Conservation (phyloP, 768 basidiomycete species). For the Trametes villosa region DNA sequence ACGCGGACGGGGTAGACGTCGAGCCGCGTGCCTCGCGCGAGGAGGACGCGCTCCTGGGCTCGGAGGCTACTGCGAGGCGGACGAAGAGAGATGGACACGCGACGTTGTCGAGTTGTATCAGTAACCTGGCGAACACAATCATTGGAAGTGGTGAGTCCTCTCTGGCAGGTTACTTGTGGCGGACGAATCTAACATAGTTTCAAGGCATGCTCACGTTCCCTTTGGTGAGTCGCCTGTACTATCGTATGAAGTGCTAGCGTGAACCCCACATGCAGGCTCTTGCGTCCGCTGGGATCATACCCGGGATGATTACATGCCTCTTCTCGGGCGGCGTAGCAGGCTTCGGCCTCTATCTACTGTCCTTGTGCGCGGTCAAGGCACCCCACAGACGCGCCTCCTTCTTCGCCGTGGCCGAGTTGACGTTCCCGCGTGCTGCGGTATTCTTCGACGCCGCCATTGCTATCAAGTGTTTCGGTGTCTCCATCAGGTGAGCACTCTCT, state of each 20-base stretch:
- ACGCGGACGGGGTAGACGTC: conserved; percentile 26
- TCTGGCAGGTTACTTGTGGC: not conserved
- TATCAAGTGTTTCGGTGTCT: conserved; percentile 96
- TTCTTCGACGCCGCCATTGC: conserved; percentile 96
- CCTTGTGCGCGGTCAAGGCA: conserved; percentile 78
- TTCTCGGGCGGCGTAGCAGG: conserved; percentile 77
- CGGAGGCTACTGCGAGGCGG: conserved; percentile 38
- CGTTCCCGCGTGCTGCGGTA: conserved; percentile 85
- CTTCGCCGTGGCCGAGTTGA: conserved; percentile 81
- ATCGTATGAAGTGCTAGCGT: not conserved
- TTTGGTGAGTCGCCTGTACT: conserved; percentile 52
- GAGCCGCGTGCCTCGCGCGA: conserved; percentile 39
- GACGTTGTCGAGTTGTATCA: conserved; percentile 65
- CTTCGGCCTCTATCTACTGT: conserved; percentile 90
- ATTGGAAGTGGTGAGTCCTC: conserved; percentile 79
- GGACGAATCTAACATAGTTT: not conserved
- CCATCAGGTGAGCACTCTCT: conserved; percentile 66
- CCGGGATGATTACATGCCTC: conserved; percentile 86
- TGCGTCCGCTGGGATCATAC: conserved; percentile 88
- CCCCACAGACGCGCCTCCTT: conserved; percentile 80
- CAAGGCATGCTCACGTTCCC: conserved; percentile 90
- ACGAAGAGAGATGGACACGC: conserved; percentile 65
- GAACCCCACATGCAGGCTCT: conserved; percentile 61
- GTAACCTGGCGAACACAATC: conserved; percentile 88
- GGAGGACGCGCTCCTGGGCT: conserved; percentile 68